A percentile compares a stretch with the other conserved stretches of the same genome.
These are phyloP conservation scores for Angomonas desouzai DNA, from an alignment of 208 protist genomes.

Conservation along the genomic window DNA sequence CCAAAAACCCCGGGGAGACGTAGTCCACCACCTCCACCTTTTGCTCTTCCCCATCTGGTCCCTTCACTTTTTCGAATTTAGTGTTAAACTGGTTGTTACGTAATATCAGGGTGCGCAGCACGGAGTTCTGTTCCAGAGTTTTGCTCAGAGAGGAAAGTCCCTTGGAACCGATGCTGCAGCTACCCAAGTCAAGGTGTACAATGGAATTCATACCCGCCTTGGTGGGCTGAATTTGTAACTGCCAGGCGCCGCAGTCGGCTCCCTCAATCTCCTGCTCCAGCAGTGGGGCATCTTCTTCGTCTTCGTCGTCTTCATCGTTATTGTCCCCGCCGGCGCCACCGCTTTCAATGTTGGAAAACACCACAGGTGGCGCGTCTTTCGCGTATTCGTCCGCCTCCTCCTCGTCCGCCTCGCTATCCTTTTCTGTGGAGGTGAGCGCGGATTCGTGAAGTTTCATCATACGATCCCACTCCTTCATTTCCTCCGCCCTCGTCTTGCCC, in stretches of 20 bases:
- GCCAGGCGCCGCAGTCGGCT: conserved; percentile 12
- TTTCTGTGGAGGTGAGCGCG: conserved; percentile 1
- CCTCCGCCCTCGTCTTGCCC: conserved; percentile 15
- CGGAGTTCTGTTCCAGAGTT: conserved; percentile 43
- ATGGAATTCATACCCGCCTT: conserved; percentile 64
- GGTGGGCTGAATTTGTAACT: conserved; percentile 19
- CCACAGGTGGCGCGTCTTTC: conserved; percentile 25
- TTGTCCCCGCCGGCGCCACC: conserved; percentile 16
- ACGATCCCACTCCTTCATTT: conserved; percentile 24
- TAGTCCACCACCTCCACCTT: conserved; percentile 23
- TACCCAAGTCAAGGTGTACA: conserved; percentile 57
- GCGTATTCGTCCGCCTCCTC: conserved; percentile 43
- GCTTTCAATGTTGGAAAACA: conserved; percentile 18
- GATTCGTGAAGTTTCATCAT: conserved; percentile 17
- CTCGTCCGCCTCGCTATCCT: conserved; percentile 4
- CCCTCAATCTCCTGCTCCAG: conserved; percentile 13
- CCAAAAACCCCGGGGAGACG: conserved; percentile 38
- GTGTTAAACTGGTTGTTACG: conserved; percentile 42
- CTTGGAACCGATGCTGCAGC: conserved; percentile 53
- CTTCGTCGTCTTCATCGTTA: conserved; percentile 29
- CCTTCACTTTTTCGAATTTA: conserved; percentile 1
- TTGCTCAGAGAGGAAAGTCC: conserved; percentile 49
- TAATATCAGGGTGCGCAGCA: conserved; percentile 59
- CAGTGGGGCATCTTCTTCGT: conserved; percentile 8
- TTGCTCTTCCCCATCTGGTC: conserved; percentile 7